Percentiles rank a stretch among this genome's conserved stretches.
phyloP scores from a whole-genome alignment of 495 filamentous ascomycete species.

The Penicillium alfredii region DNA sequence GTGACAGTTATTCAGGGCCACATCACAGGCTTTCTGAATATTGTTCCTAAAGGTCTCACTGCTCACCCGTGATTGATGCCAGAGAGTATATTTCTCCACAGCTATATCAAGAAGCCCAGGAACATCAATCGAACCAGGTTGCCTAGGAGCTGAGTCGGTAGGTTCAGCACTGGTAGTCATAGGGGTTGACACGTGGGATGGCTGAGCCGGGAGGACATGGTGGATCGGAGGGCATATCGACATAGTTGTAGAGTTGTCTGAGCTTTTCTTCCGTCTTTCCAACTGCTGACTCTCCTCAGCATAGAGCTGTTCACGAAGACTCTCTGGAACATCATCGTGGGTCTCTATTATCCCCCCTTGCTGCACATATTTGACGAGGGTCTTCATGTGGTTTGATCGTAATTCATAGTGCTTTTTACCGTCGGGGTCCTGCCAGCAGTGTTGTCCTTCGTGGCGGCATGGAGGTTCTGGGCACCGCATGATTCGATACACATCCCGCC shows the following conservation, averaged over 20 bases:
- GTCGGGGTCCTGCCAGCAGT: conserved; percentile 10
- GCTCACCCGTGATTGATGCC: conserved; percentile 17
- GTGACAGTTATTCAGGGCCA: conserved; percentile 7
- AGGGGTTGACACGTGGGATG: background rate
- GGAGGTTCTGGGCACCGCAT: conserved; percentile 2
- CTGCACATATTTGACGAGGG: conserved; percentile 16
- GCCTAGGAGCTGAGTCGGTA: background rate
- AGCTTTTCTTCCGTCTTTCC: conserved; percentile 2
- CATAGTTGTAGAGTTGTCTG: background rate
- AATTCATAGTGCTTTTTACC: conserved; percentile 17
- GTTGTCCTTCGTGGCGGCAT: background rate
- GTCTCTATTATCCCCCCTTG: conserved; percentile 8
- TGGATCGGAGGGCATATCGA: background rate
- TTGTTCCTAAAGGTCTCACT: conserved; percentile 13
- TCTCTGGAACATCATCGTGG: conserved; percentile 16
- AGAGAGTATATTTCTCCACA: conserved; percentile 14
- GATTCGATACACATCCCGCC: background rate
- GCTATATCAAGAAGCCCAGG: conserved; percentile 9
- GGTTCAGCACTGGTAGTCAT: background rate
- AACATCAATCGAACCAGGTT: conserved; percentile 3
- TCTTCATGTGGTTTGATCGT: conserved; percentile 10
- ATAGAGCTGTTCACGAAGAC: conserved; percentile 8
- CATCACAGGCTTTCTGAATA: conserved; percentile 14
- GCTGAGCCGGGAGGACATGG: too few relatives aligned
- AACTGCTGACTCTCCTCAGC: conserved; percentile 4